Percentiles rank a stretch among this genome's conserved stretches.
phyloP scores from a whole-genome alignment of 176 grass and related monocot species.

The Carex myosuroides region DNA sequence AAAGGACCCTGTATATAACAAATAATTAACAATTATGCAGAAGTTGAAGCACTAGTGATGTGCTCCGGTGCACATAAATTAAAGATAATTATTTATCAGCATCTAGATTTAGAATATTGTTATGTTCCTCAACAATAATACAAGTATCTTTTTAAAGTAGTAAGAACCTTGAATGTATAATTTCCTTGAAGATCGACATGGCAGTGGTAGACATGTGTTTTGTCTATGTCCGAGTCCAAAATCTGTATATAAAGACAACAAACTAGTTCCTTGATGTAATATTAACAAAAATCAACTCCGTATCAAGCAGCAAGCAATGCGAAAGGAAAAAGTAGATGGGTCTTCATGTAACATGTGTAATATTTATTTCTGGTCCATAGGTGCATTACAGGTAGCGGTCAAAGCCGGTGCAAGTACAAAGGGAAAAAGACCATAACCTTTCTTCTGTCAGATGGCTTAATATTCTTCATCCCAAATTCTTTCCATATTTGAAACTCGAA shows the following conservation, averaged over 20 bases:
- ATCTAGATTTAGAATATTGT: not conserved
- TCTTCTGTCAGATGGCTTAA: conserved; percentile 37
- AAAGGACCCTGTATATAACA: not conserved
- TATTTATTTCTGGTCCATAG: not conserved
- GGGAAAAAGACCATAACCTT: conserved; percentile 27
- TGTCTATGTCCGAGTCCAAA: conserved; percentile 33
- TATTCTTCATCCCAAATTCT: conserved; percentile 22
- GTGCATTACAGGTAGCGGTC: not conserved
- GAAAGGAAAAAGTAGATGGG: not conserved
- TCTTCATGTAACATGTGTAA: not conserved
- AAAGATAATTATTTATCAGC: not conserved
- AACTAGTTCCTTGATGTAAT: not conserved
- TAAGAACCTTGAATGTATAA: conserved; percentile 44
- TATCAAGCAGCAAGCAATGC: not conserved
- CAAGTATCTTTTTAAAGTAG: too few relatives aligned
- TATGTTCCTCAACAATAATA: not conserved
- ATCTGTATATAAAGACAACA: not conserved
- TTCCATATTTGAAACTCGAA: conserved; percentile 52
- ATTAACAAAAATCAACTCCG: not conserved
- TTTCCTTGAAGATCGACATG: conserved; percentile 42
- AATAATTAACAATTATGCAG: not conserved
- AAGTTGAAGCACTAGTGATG: not conserved
- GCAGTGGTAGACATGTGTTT: conserved; percentile 51
- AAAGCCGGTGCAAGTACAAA: not conserved
- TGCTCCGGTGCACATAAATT: not conserved